Evolutionary conservation across 148 eudicot species (phyloP), one percentile per base, ranked within the genome.

Genomic region (Agrostemma githago): DNA sequence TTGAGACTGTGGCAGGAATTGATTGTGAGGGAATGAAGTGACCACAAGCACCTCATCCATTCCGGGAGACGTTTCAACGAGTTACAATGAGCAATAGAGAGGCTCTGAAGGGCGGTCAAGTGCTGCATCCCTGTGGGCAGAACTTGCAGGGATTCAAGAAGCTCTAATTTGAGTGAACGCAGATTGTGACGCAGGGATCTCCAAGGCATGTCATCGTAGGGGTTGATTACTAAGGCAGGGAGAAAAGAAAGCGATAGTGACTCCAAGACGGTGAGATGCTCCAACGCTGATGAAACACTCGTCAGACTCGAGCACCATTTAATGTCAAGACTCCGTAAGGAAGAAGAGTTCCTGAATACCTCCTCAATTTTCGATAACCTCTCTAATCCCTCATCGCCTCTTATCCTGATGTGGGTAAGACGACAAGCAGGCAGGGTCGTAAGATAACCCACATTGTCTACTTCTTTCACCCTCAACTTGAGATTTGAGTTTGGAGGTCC

Each of bases 201-300:
- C 81, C 72, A 64, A 5, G 81, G 78, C 53, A 69, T 72, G 5
- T 11, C 70, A 1, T 57, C 65, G 2, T 41, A 66, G 3, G 51
- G 20, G 1, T 60, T 63, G 21, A 7, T 46, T 3, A 56, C 71
- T 3, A 20, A 19, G 9, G 8, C 3, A 3, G n/a, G 41, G 26
- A 53, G 40, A 58, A 5, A 0, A 0, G 0, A 0, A 5, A 76
- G 46, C 0, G 4, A 1, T 14, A 81, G 70, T 1, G 62, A 12
- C 72, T 81, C 71, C 71, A 81, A 56, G 3, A 68, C 53, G 34
- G 67, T 63, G 54, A 73, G 75, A 57, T 77, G 77, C 58, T 81
- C 56, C 56, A 81, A 43, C 20, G 51, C 66, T 51, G 15, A 3
- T 16, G 63, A 68, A 62, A 81, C 41, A 8, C 21, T 4, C 17